Base-by-base conservation (phyloP, 306 rosid genomes). In the Delonix regia region DNA sequence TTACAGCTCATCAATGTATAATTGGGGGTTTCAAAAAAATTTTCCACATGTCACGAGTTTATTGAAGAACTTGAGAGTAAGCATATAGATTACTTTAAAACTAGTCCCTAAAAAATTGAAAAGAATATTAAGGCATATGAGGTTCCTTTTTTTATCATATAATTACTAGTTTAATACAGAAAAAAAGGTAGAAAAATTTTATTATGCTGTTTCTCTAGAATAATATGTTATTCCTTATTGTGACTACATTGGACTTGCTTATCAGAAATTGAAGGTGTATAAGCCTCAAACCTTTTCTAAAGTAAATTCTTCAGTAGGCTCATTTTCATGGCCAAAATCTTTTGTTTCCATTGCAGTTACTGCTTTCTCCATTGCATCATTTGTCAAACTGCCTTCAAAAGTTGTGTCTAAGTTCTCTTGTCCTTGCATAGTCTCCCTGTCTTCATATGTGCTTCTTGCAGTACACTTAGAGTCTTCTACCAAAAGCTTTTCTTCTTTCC, bases 331-430 rank as follows among this genome's bases (percentile, higher is more conserved):
- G 38, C 73, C 24, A 6, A 16, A 42, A 22, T 68, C 56, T 68
- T 27, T 49, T 42, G 72, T 67, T 42, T 73, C 68, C 11, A 57
- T 41, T 41, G 34, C 78, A 8, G n/a, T 57, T 73, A 36, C 22
- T 19, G 2, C 41, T 16, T 45, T 57, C 52, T 73, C 56, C 16
- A 8, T 57, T 7, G 68, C 56, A 73, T 25, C 24, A 56, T 27
- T 10, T 25, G 56, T 74, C 53, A 73, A 59, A 59, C 7, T 74
- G 44, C 38, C 57, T 42, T 41, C 30, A 28, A 59, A 42, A 57
- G 27, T 41, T 27, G 41, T 15, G 52, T 19, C 71, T n/a, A 34
- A 6, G 36, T 28, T n/a, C 27, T 61, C 61, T 60, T 75, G 36
- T 16, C 57, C 57, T 59, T 74, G 42, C 28, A n/a, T 47, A 6